Base-by-base conservation (phyloP, 108 stramenopile genomes). In the Cafeteria roenbergensis region DNA sequence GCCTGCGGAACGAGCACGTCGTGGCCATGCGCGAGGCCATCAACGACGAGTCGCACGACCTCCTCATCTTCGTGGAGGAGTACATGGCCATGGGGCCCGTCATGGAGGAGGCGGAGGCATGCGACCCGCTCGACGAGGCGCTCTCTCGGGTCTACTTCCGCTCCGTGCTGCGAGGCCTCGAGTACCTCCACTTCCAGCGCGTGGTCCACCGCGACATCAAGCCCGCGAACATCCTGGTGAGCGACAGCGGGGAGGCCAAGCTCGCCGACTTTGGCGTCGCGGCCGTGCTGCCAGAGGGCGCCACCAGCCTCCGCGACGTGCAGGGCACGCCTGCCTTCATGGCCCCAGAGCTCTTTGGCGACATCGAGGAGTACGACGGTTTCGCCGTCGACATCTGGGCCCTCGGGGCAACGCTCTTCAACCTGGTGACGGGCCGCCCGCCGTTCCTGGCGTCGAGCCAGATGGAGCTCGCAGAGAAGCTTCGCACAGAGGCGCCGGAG, bases 311-410 rank as follows among this genome's bases (percentile, higher is more conserved):
- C 25, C 27, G 25, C 2, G 71, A 66, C 8, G 59, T n/a, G 14
- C 73, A 48, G 4, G 81, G 81, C 8, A 82, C 81, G 20, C 81
- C 81, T 9, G 78, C 81, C 0, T 82, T 79, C 73, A 82, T 82
- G 81, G 66, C 78, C 26, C 81, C 81, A 8, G 81, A 82, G 73
- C 58, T 82, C 8, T 76, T 80, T 48, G 28, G 36, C 0, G 71
- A 66, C 4, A 71, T 31, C 20, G 71, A 58, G 9, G 71, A 55
- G 20, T 81, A 76, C 73, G 70, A 69, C 0, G 80, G 80, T 21
- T 71, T 63, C 12, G 61, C 74, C 27, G 80, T 76, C 33, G 80
- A 81, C 28, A 65, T 81, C 0, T 81, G 77, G 77, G 74, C 79
- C 24, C 76, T 80, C n/a, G 80, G 80, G 6, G 80, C 71, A 8